Evolutionary conservation across 371 early-diverging fungal species (phyloP).

Genomic region (Syncephalastrum sp.): DNA sequence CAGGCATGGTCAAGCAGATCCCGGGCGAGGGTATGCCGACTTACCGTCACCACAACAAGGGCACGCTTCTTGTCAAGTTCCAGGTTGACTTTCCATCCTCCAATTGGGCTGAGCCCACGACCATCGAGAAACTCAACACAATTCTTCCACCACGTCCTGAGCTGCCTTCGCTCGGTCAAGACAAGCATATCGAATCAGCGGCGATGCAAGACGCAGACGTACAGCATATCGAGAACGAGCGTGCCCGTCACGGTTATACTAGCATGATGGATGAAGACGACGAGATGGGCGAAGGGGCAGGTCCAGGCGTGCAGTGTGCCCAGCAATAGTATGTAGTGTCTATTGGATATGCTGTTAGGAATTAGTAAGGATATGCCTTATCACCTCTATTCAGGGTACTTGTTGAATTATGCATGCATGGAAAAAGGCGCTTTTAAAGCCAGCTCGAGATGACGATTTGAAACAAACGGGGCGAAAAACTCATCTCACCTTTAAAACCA

Average conservation of each 20-base stretch:
- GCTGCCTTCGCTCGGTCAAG: constrained; percentile 38
- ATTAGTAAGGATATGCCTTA: too few relatives aligned
- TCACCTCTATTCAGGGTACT: too few relatives aligned
- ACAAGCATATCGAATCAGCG: constrained; percentile 71
- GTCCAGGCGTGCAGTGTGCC: constrained; percentile 93
- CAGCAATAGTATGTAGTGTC: constrained; percentile 68
- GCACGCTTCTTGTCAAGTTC: constrained; percentile 89
- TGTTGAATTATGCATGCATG: too few relatives aligned
- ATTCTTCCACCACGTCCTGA: constrained; percentile 65
- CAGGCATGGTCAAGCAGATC: constrained; percentile 72
- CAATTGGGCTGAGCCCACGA: constrained; percentile 73
- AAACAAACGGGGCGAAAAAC: not conserved
- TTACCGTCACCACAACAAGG: constrained; percentile 87
- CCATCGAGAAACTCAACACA: constrained; percentile 61
- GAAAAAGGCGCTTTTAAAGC: too few relatives aligned
- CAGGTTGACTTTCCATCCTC: constrained; percentile 85
- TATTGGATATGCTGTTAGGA: too few relatives aligned
- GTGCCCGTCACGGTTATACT: constrained; percentile 31
- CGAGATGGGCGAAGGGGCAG: constrained; percentile 64
- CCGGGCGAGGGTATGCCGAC: constrained; percentile 93
- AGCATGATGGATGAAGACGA: constrained; percentile 55
- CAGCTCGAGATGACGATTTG: too few relatives aligned
- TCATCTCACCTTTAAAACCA: constrained; percentile 1
- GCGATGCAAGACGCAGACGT: constrained; percentile 75
- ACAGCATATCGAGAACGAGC: constrained; percentile 58